Evolutionary conservation across 768 basidiomycete genomes (phyloP), one percentile per base, ranked within the genome.

Genomic region (Dentipellis sp.): DNA sequence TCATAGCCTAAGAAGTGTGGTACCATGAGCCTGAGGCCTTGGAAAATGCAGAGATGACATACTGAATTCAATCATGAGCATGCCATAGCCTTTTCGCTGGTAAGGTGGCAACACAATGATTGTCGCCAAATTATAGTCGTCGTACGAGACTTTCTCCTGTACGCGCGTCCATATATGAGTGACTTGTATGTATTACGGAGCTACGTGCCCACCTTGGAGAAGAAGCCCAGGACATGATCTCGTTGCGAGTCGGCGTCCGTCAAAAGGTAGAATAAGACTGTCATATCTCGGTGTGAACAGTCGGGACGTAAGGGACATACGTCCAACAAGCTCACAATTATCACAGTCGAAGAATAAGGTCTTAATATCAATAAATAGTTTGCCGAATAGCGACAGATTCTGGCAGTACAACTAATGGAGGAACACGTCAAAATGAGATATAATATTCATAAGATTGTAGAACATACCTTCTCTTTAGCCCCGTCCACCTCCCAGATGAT

Each of bases 51-150:
- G 17, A 62, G 39, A 22, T 8, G 10, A 42, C 91, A 46, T 66
- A 95, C 95, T 98, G 75, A 98, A 97, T 73, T 99, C 95, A 60
- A 98, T 97, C 78, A 99, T 79, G 22, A 98, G 83, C 78, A 91
- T 92, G 2, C 95, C 97, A 64, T 88, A 97, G 6, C 93, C 90
- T 63, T 85, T 81, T 56, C 83, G 78, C 65, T 97, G 95, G 65
- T 86, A 92, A 16, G 94, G 97, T 1, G 97, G 97, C 42, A 99
- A 81, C 7, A 89, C 91, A 62, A 98, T 85, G 63, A 99, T 99
- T 69, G 92, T 94, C 3, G 95, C 95, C 9, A 99, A 79, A 66
- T 99, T 99, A 72, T 94, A 97, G 63, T 95, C 91, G 63, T 99
- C 97, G 60, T 93, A 95, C 1, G 94, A 95, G 35, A 88, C 68